Evolutionary conservation across 495 filamentous ascomycete genomes (phyloP), one percentile per base, ranked within the genome.

Genomic region (Schizothecium vesticola): DNA sequence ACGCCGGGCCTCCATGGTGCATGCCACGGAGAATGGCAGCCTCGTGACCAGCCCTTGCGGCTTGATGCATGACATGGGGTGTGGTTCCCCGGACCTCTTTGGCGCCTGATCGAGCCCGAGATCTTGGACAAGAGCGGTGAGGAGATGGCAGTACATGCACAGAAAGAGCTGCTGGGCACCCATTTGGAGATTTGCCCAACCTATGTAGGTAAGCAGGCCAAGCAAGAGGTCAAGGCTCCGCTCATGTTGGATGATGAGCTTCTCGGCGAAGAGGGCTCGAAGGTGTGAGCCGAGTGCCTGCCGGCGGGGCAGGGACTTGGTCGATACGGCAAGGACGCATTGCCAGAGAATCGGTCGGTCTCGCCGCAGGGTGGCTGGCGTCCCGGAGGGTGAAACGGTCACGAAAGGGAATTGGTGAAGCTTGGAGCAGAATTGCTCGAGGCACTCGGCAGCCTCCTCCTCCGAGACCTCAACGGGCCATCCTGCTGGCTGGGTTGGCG

Each of bases 301-400:
- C 58, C 83, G 82, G 58, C 80, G 72, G 9, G 72, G 69, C 8
- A 75, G 72, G 0, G 71, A 78, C 60, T 66, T 75, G 7, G 74
- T 78, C 0, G 74, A 61, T 1, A 84, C 77, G 24, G 76, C 74
- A 72, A 86, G 82, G 29, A 87, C 85, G 61, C 80, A 81, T 5
- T 84, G 74, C 80, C 84, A 86, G 24, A 87, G 73, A 60, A 87
- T 83, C 0, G 86, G 86, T 10, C 77, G 76, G 28, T 83, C 74
- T 43, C 73, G 65, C 16, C 73, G 80, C 12, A 88, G 76, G 64
- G 83, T 74, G 4, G 77, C 72, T 3, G 84, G 81, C 0, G 81
- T 84, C 3, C 78, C 69, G 59, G 75, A 67, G 4, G 75, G 70
- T 0, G 79, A 76, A 9, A 88, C 16, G 33, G 77, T 29, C 26